Evolutionary conservation across 768 basidiomycete genomes (phyloP).

Genomic region (Hemileccinum rubropunctum): DNA sequence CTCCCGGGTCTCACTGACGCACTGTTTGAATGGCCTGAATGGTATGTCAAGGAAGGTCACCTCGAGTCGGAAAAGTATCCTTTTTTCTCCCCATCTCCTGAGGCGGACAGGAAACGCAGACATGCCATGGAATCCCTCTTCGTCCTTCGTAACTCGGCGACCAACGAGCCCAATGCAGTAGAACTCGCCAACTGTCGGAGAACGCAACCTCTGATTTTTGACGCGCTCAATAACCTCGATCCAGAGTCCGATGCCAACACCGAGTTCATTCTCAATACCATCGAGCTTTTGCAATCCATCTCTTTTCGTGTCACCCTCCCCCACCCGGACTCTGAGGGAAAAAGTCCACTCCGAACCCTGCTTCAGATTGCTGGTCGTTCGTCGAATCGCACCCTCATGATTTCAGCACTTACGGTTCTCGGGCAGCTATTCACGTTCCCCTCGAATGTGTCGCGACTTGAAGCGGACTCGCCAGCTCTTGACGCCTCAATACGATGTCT

Average conservation of each 20-base stretch:
- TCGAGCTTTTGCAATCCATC: conserved; percentile 70
- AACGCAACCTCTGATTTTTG: conserved; percentile 64
- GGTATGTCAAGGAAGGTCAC: conserved; percentile 69
- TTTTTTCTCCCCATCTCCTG: conserved; percentile 57
- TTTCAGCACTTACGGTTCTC: conserved; percentile 59
- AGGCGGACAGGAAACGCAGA: conserved; percentile 53
- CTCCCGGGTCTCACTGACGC: conserved; percentile 82
- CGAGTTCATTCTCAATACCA: conserved; percentile 68
- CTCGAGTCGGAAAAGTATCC: conserved; percentile 40
- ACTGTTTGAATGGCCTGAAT: conserved; percentile 86
- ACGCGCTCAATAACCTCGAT: conserved; percentile 60
- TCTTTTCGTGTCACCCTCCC: conserved; percentile 43
- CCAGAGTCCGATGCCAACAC: conserved; percentile 60
- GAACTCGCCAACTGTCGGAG: conserved; percentile 58
- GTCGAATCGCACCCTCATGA: conserved; percentile 72
- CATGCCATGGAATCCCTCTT: conserved; percentile 86
- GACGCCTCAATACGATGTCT: conserved; percentile 66
- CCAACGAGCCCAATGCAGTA: conserved; percentile 62
- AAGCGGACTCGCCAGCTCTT: conserved; percentile 56
- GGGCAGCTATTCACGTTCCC: conserved; percentile 62
- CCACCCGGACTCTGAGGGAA: conserved; percentile 33
- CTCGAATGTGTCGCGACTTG: conserved; percentile 52
- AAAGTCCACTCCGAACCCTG: conserved; percentile 57
- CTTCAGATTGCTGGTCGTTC: conserved; percentile 54
- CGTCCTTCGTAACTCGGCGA: conserved; percentile 81